Percentiles rank a stretch among this genome's conserved stretches.
phyloP scores from a whole-genome alignment of 2,329 filamentous ascomycete species.

The Alternaria dauci region DNA sequence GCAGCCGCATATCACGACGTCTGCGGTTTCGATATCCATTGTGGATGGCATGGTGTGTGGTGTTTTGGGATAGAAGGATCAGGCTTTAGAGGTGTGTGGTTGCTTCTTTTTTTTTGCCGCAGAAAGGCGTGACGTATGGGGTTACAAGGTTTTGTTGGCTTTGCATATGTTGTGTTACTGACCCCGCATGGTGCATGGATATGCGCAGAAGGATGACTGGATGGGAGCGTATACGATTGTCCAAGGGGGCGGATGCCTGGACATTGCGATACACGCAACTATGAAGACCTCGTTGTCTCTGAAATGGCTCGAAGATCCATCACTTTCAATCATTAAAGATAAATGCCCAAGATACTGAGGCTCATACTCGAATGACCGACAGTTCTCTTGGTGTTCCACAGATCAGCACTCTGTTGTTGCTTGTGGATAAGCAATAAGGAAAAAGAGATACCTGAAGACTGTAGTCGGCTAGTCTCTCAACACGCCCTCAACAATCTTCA shows the following conservation, averaged over 20 bases:
- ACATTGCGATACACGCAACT: no score
- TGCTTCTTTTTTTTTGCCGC: background rate
- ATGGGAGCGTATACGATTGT: background rate
- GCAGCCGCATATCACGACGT: background rate
- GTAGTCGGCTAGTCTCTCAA: slow-evolving; percentile 9
- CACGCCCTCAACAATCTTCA: slow-evolving; percentile 43
- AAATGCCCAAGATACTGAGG: background rate
- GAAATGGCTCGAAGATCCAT: background rate
- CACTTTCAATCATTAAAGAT: background rate
- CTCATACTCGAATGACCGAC: background rate
- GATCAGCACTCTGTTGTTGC: background rate
- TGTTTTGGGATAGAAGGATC: background rate
- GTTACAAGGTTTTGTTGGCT: background rate
- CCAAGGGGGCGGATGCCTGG: background rate
- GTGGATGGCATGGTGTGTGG: background rate
- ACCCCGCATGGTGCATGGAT: background rate
- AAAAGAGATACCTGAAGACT: background rate
- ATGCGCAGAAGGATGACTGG: background rate
- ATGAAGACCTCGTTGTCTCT: background rate
- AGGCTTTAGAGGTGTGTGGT: background rate
- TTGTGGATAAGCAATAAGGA: background rate
- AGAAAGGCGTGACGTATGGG: background rate
- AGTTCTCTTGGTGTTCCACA: background rate
- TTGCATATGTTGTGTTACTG: background rate
- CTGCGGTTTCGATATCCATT: background rate